These are phyloP conservation scores for Fusarium phyllophilum DNA, from an alignment of 2,329 filamentous ascomycete species.

Conservation along the genomic window DNA sequence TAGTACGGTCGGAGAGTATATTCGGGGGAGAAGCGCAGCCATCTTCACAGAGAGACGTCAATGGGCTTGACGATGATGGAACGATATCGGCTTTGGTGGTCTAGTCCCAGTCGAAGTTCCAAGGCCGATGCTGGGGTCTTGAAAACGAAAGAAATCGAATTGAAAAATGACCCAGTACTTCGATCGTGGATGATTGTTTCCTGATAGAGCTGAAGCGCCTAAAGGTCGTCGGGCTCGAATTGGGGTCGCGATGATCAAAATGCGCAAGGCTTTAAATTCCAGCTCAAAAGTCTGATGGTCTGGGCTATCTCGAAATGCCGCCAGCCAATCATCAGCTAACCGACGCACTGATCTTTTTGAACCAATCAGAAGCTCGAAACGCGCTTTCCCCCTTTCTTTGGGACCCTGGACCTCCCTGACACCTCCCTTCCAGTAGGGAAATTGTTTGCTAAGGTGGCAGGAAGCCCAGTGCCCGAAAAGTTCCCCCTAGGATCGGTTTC, in stretches of 20 bases:
- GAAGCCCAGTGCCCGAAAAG: constrained; percentile 53
- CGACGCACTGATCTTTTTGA: constrained; percentile 42
- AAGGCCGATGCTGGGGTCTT: neutral
- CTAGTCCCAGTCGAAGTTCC: constrained; percentile 2
- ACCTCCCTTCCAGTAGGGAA: constrained; percentile 55
- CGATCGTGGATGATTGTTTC: constrained; percentile 11
- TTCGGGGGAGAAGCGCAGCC: constrained; percentile 67
- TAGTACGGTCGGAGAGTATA: constrained; percentile 56
- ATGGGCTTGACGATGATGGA: constrained; percentile 14
- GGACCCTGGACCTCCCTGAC: constrained; percentile 49
- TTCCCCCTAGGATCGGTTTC: constrained; percentile 50
- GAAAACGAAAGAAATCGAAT: neutral
- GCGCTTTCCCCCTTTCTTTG: constrained; percentile 57
- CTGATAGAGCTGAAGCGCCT: constrained; percentile 12
- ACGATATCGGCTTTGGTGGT: constrained; percentile 14
- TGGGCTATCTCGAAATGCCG: constrained; percentile 43
- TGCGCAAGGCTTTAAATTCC: constrained; percentile 39
- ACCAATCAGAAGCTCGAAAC: constrained; percentile 47
- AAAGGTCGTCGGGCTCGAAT: constrained; percentile 27
- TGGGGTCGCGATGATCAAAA: constrained; percentile 36
- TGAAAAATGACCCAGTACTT: neutral
- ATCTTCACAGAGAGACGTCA: constrained; percentile 49
- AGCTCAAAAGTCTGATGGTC: constrained; percentile 48
- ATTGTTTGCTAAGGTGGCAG: constrained; percentile 60
- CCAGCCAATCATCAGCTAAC: constrained; percentile 47